Evolutionary conservation across 257 asterid species (phyloP), one percentile per base, ranked within the genome.

Genomic region (Plantago ovata): DNA sequence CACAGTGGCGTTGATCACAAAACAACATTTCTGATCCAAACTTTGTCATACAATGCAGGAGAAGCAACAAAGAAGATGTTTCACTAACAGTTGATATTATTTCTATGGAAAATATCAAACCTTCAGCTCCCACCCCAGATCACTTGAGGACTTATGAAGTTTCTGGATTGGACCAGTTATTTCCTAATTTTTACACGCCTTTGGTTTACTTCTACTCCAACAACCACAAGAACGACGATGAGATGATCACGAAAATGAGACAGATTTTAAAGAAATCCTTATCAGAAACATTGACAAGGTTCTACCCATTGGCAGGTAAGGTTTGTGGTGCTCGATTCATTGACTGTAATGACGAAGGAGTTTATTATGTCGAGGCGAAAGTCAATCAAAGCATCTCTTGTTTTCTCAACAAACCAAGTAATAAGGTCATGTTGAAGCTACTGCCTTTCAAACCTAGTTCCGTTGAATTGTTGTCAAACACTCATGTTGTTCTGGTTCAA

Each of bases 341-440:
- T 32, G 60, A 54, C 10, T 54, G 60, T 36, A 54, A 54, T 21
- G 40, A 54, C 21, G 43, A 54, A 28, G 60, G 60, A 16, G 60
- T 54, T 14, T 54, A 54, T 36, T 54, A 50, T 4, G 56, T 50
- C 4, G 56, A 22, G 28, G 56, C 56, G 3, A 22, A 20, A 23
- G 56, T 5, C 13, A 10, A 23, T 12, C 13, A 16, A 11, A 15
- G 6, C 1, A 6, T 57, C 7, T 39, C 50, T 2, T 18, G 28
- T 10, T 57, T 40, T 6, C 49, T 50, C 8, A 13, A 21, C n/a
- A 19, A 50, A 2, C 56, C 28, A 16, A 36, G 28, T 16, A 20
- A 20, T 39, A 57, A 57, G 39, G 20, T 38, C 50, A 40, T 57
- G 18, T 50, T 38, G 19, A 1, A 11, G 9, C 11, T 57, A 39